Evolutionary conservation across 1,139 yeast species (phyloP).

Genomic region (Kodamaea sp.): DNA sequence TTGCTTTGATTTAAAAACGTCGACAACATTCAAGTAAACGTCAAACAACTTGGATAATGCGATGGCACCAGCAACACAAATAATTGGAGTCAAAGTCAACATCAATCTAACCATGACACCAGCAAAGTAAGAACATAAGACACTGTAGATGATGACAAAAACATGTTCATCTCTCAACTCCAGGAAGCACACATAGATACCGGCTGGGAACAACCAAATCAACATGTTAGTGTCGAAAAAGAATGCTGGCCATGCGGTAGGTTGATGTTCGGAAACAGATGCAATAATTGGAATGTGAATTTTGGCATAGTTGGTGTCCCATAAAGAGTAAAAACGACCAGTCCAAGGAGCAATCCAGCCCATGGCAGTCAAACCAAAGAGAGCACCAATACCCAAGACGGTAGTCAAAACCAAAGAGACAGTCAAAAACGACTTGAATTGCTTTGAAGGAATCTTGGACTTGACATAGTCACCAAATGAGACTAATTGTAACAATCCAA

Average conservation of each 20-base stretch:
- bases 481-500: slow-evolving; percentile 89
- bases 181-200: slow-evolving; percentile 84
- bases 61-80: slow-evolving; percentile 86
- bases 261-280: slow-evolving; percentile 98
- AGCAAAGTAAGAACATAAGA: slow-evolving; percentile 92
- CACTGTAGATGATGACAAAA: slow-evolving; percentile 84
- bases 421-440: slow-evolving; percentile 69
- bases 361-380: slow-evolving; percentile 76
- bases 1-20: slow-evolving; percentile 26
- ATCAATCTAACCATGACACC: slow-evolving; percentile 99
- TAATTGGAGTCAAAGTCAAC: slow-evolving; percentile 94
- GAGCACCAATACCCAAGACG: slow-evolving; percentile 62
- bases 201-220: slow-evolving; percentile 98
- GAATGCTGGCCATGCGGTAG: slow-evolving; percentile 99
- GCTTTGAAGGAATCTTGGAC: slow-evolving; percentile 65
- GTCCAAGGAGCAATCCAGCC: slow-evolving; percentile 99
- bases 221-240: slow-evolving; percentile 90
- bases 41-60: slow-evolving; percentile 84
- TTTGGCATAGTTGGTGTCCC: slow-evolving; percentile 98
- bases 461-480: slow-evolving; percentile 83
- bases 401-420: slow-evolving; percentile 57
- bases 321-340: slow-evolving; percentile 95
- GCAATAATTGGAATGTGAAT: slow-evolving; percentile 98
- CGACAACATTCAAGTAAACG: slow-evolving; percentile 69
- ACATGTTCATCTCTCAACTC: slow-evolving; percentile 91